Evolutionary conservation across 164 flowering plant genomes (phyloP), one percentile per base, ranked within the genome.

Genomic region (Macadamia integrifolia): DNA sequence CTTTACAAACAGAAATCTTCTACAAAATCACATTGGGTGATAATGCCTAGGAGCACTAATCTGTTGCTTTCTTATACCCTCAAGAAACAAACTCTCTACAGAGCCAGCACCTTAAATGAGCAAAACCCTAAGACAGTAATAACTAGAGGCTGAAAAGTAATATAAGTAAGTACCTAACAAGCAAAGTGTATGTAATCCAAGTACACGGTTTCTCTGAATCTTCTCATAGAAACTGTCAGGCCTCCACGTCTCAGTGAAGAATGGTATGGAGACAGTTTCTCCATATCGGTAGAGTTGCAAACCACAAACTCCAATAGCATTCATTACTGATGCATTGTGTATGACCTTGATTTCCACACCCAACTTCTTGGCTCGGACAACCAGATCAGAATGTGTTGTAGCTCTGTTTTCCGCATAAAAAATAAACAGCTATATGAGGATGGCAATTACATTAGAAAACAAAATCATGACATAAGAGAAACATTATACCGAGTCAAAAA

Each of bases 171-270:
- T 69, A 93, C 98, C 98, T 78, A 94, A 78, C 78, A 94, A 80
- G 75, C 98, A 94, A 29, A 90, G 90, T 1, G 99, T 90, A 73
- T 94, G 99, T 82, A 92, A 76, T 14, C 93, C 97, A 74, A 85
- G 86, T 6, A 2, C 35, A 13, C 88, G 85, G 60, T 94, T 94
- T 58, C 76, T 80, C 61, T 81, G 75, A 63, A 94, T 88, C 80
- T 90, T 92, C 70, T 90, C 92, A 74, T 94, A 92, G 66, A 92
- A 94, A 86, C 97, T 92, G 70, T 86, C 85, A 58, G 99, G 99
- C 70, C 85, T 85, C 99, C 97, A 94, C 12, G 87, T 81, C 50
- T 92, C 97, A 1, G 97, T 94, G 61, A 94, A 92, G 78, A 92
- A 94, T 31, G 99, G 97, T 59, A 94, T 80, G 0, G 97, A 92